Conservation (phyloP, 495 filamentous ascomycete species). For the Hypoxylon subgilvum region DNA sequence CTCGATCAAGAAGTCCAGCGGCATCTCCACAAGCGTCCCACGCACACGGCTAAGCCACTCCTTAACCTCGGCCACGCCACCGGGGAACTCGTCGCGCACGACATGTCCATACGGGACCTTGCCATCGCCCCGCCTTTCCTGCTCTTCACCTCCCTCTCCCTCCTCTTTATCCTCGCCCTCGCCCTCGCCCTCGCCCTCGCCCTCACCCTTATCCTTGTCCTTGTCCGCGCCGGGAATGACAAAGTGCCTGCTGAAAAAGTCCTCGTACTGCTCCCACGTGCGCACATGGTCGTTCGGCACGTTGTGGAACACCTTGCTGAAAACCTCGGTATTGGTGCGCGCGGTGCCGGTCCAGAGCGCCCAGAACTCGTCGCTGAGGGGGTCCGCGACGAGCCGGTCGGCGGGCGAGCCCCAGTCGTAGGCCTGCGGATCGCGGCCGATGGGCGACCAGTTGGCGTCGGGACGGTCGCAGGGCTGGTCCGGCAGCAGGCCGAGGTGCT, state of each 20-base stretch:
- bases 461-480: constrained; percentile 68
- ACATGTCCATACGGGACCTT: constrained; percentile 82
- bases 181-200: constrained; percentile 16
- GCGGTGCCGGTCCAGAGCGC: constrained; percentile 77
- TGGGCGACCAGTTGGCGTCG: constrained; percentile 76
- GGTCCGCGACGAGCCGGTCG: constrained; percentile 77
- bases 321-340: constrained; percentile 80
- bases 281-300: constrained; percentile 82
- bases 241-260: constrained; percentile 76
- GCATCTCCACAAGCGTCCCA: constrained; percentile 91
- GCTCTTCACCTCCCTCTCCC: constrained; percentile 5
- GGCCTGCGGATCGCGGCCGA: constrained; percentile 68
- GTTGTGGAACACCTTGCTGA: constrained; percentile 82
- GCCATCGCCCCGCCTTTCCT: no score
- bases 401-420: constrained; percentile 83
- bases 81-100: constrained; percentile 76
- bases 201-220: constrained; percentile 34
- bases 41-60: constrained; percentile 74
- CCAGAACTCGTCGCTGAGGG: constrained; percentile 69
- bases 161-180: constrained; percentile 27
- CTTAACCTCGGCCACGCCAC: constrained; percentile 77
- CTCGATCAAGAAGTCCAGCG: constrained; percentile 83
- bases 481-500: constrained; percentile 85
- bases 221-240: constrained; percentile 58
- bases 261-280: constrained; percentile 85